These are phyloP conservation scores for Tylopilus rubrobrunneus DNA, from an alignment of 768 basidiomycete genomes.

Conservation along the genomic window DNA sequence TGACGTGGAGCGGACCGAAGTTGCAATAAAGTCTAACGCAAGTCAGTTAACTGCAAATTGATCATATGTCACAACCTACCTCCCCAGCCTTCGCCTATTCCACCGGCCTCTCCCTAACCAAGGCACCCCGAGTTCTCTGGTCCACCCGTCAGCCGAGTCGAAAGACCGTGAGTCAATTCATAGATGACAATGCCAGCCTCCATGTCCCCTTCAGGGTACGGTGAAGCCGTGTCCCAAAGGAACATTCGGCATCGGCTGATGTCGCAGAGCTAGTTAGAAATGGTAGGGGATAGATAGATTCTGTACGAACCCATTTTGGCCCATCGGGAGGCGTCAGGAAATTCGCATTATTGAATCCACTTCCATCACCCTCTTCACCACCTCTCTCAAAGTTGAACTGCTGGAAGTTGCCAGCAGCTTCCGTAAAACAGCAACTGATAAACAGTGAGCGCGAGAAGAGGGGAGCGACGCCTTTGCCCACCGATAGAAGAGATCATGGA, in stretches of 20 bases:
- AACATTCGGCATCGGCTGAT: conserved; percentile 85
- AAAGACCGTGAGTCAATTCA: conserved; percentile 84
- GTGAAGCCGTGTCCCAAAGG: conserved; percentile 87
- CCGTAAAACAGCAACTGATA: conserved; percentile 84
- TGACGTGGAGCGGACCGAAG: conserved; percentile 72
- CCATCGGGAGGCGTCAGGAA: conserved; percentile 86
- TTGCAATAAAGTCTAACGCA: conserved; percentile 73
- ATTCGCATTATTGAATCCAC: conserved; percentile 90
- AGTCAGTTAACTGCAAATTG: not conserved
- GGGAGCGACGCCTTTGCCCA: conserved; percentile 17
- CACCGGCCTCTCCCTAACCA: conserved; percentile 93
- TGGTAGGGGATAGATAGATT: not conserved
- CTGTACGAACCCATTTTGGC: conserved; percentile 55
- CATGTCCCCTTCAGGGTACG: conserved; percentile 91
- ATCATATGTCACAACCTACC: conserved; percentile 33
- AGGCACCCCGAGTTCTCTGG: conserved; percentile 90
- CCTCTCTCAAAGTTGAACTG: conserved; percentile 94
- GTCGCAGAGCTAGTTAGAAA: not conserved
- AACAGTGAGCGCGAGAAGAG: conserved; percentile 4
- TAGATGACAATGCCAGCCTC: conserved; percentile 97
- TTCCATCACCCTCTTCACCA: conserved; percentile 83
- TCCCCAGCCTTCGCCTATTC: conserved; percentile 99
- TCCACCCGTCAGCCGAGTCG: conserved; percentile 92
- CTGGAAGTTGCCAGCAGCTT: conserved; percentile 94
- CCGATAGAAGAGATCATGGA: conserved; percentile 81